A percentile compares a stretch with the other conserved stretches of the same genome.
These are phyloP conservation scores for Hymenoscyphus repandus DNA, from an alignment of 2,329 filamentous ascomycete genomes.

Conservation along the genomic window DNA sequence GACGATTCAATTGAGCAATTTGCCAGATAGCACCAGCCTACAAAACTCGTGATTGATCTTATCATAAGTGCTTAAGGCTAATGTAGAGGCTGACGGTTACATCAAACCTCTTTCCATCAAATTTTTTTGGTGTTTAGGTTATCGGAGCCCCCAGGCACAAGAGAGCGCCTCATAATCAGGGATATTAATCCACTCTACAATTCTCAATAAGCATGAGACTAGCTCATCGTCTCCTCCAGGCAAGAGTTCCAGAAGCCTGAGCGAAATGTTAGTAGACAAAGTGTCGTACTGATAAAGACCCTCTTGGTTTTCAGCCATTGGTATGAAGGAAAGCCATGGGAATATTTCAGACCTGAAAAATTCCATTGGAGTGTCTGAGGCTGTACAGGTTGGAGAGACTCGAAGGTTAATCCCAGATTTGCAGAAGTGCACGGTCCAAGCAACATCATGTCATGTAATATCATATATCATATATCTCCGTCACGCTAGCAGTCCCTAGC, in stretches of 20 bases:
- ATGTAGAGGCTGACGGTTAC: slow-evolving; percentile 19
- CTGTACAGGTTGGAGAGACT: too few relatives aligned
- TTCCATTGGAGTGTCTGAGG: too few relatives aligned
- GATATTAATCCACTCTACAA: slow-evolving; percentile 12
- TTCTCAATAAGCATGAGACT: slow-evolving; percentile 15
- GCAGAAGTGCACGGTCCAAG: too few relatives aligned
- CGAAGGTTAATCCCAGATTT: too few relatives aligned
- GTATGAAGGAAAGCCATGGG: too few relatives aligned
- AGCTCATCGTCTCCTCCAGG: slow-evolving; percentile 6
- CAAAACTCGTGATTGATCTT: slow-evolving; percentile 12
- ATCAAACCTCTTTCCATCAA: neutral
- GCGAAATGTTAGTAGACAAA: slow-evolving; percentile 14
- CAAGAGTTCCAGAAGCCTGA: slow-evolving; percentile 18
- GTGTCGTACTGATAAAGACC: slow-evolving; percentile 8
- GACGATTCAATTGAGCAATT: neutral
- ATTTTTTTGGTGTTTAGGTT: neutral
- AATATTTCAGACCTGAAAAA: too few relatives aligned
- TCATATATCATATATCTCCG: too few relatives aligned
- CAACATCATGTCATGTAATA: too few relatives aligned
- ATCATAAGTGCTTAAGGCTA: slow-evolving; percentile 19
- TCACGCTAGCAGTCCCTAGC: too few relatives aligned
- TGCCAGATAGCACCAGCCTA: slow-evolving; percentile 23
- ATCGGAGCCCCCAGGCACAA: slow-evolving; percentile 25
- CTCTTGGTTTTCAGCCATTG: neutral
- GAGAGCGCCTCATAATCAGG: slow-evolving; percentile 25